These are phyloP conservation scores for Pythium plurisporium DNA, from an alignment of 352 stramenopile genomes.

Conservation along the genomic window DNA sequence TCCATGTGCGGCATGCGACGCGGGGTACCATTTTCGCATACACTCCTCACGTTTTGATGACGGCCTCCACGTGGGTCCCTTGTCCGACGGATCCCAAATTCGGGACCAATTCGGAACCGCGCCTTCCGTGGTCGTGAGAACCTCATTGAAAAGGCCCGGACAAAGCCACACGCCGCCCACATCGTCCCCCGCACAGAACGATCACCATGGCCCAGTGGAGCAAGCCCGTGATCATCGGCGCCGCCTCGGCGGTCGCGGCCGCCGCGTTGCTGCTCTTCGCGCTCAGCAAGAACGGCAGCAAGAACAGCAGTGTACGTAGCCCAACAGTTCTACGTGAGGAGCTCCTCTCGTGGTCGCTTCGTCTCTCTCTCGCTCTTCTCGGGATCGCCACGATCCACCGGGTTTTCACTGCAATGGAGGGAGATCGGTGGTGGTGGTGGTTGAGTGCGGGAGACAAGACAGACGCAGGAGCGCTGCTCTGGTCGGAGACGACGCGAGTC, in stretches of 20 bases:
- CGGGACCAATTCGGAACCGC: constrained; percentile 21
- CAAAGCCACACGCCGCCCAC: constrained; percentile 22
- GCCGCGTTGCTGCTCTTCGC: constrained; percentile 53
- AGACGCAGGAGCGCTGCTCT: too few species aligned
- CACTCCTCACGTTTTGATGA: background rate
- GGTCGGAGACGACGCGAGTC: too few species aligned
- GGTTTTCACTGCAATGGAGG: background rate
- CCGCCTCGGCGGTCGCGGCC: constrained; percentile 61
- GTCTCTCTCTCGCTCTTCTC: too few species aligned
- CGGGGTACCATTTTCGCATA: background rate
- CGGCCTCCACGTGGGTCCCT: constrained; percentile 1
- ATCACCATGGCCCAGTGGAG: constrained; percentile 66
- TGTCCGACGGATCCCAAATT: constrained; percentile 2
- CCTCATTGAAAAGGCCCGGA: too few species aligned
- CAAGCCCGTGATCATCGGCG: constrained; percentile 77
- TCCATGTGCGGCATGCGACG: too few species aligned
- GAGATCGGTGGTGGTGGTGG: background rate
- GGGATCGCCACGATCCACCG: too few species aligned
- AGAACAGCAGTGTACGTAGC: constrained; percentile 31
- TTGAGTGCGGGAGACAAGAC: too few species aligned
- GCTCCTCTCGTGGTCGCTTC: background rate
- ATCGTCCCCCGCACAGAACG: background rate
- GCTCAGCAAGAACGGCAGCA: constrained; percentile 34
- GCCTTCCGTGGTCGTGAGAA: background rate
- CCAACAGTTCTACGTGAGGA: background rate